Conservation (phyloP, 2,329 filamentous ascomycete genomes). For the Fusarium sp. region DNA sequence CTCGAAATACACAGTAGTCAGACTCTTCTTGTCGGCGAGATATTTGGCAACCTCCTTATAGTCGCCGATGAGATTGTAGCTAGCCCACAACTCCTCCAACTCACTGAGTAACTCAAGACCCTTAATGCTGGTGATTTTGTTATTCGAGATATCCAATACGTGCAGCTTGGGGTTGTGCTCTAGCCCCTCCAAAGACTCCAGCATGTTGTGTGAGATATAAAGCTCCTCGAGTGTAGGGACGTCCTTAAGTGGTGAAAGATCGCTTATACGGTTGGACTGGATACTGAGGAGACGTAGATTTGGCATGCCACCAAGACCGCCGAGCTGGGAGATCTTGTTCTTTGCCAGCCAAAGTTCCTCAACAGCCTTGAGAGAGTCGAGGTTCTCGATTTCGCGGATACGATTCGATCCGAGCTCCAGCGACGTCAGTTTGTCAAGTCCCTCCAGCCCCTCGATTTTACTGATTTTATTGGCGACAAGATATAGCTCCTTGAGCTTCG, state of each 20-base stretch:
- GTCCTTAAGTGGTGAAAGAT: conserved; percentile 80
- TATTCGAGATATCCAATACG: conserved; percentile 90
- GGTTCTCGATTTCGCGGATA: conserved; percentile 88
- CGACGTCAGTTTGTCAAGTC: conserved; percentile 80
- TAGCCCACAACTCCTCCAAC: conserved; percentile 94
- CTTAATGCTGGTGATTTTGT: conserved; percentile 80
- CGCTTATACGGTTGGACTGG: conserved; percentile 91
- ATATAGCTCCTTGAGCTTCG: conserved; percentile 83
- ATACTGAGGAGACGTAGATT: conserved; percentile 92
- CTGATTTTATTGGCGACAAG: conserved; percentile 96
- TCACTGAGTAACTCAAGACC: conserved; percentile 77
- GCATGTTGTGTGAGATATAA: conserved; percentile 95
- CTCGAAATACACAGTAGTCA: conserved; percentile 96
- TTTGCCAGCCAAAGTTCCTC: conserved; percentile 95
- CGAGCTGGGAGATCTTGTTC: conserved; percentile 92
- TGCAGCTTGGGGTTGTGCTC: conserved; percentile 75
- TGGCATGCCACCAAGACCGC: conserved; percentile 78
- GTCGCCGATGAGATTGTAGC: conserved; percentile 83
- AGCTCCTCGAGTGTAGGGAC: conserved; percentile 87
- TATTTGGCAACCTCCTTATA: conserved; percentile 86
- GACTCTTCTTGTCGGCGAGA: conserved; percentile 80
- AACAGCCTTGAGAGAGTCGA: conserved; percentile 81
- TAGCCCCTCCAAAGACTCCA: conserved; percentile 81
- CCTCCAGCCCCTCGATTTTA: conserved; percentile 86
- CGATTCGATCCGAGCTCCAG: conserved; percentile 93